Base-by-base conservation (phyloP, 164 flowering plant genomes). In the Macadamia tetraphylla region DNA sequence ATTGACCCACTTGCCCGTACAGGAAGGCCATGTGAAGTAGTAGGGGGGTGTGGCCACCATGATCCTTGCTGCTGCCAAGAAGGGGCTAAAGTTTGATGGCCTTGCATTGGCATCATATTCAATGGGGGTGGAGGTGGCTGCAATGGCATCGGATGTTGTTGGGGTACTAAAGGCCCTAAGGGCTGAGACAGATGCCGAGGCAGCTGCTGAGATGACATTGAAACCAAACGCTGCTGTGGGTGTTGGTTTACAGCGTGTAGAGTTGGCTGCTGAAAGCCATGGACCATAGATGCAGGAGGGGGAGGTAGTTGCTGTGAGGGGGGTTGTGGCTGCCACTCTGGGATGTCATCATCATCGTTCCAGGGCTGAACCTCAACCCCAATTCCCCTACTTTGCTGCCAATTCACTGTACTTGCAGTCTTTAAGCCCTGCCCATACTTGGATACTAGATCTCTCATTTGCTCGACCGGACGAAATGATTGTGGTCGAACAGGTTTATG, bases 261-360 rank as follows among this genome's bases (percentile, higher is more conserved):
- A 59, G 67, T 10, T 9, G 52, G 82, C 63, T 59, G 76, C 23
- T 77, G 84, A 60, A 68, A 67, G 35, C 61, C 48, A 14, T 74
- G 76, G 8, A 59, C 60, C 48, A 58, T 56, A 18, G 68, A 71
- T 7, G 58, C 65, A 0, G 72, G 71, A 1, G 64, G 66, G 0
- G 73, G 70, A 1, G 46, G 76, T 30, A 58, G 83, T 23, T 40
- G 75, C 32, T 74, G 68, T 12, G 70, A 63, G 1, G 67, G 72
- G 13, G 67, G 69, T 9, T 80, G 80, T 6, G 98, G 98, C 55
- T 80, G 86, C 99, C 99, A 95, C 71, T 95, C 98, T 0, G 99
- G 99, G 11, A 95, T 95, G 65, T 95, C 99, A 61, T 88, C 90
- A 40, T 84, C 89, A 46, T 91, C 98, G 49, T 86, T 79, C 94